Evolutionary conservation across 768 basidiomycete genomes (phyloP).

Genomic region (Kwoniella heveanensis): DNA sequence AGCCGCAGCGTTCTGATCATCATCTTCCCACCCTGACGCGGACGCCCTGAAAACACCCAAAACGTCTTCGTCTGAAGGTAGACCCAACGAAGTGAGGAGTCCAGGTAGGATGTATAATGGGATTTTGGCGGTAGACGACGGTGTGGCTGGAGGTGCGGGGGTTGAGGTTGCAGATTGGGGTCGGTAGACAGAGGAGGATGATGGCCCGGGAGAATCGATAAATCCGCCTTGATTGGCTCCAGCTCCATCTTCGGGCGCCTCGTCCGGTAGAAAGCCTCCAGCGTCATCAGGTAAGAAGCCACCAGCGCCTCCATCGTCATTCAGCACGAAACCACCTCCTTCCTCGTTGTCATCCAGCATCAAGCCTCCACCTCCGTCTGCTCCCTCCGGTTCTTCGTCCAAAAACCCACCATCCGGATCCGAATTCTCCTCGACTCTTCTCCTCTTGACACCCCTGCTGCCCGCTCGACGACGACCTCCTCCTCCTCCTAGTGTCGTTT

Average conservation of each 20-base stretch:
- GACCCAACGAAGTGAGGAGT: slow-evolving; percentile 41
- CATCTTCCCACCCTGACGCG: slow-evolving; percentile 43
- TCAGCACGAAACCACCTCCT: slow-evolving; percentile 35
- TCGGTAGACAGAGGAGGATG: no score
- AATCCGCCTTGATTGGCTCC: background rate
- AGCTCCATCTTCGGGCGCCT: slow-evolving; percentile 18
- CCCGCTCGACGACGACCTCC: background rate
- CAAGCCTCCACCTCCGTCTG: slow-evolving; percentile 25
- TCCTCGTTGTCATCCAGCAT: slow-evolving; percentile 24
- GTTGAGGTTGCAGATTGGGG: background rate
- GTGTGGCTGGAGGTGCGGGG: no score
- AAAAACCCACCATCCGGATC: slow-evolving; percentile 20
- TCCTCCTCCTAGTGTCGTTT: background rate
- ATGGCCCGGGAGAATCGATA: background rate
- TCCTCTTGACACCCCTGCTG: slow-evolving; percentile 23
- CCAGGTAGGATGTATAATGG: slow-evolving; percentile 42
- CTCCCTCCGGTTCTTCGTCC: slow-evolving; percentile 10
- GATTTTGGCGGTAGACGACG: slow-evolving; percentile 18
- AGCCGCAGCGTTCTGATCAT: slow-evolving; percentile 6
- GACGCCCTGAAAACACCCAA: slow-evolving; percentile 47
- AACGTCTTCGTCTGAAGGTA: slow-evolving; percentile 53
- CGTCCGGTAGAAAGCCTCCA: slow-evolving; percentile 27
- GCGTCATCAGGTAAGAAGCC: slow-evolving; percentile 32
- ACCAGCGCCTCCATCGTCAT: slow-evolving; percentile 32
- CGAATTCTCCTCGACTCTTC: slow-evolving; percentile 17